A percentile compares a stretch with the other conserved stretches of the same genome.
These are phyloP conservation scores for Aspergillus phoenicis DNA, from an alignment of 2,329 filamentous ascomycete genomes.

Conservation along the genomic window DNA sequence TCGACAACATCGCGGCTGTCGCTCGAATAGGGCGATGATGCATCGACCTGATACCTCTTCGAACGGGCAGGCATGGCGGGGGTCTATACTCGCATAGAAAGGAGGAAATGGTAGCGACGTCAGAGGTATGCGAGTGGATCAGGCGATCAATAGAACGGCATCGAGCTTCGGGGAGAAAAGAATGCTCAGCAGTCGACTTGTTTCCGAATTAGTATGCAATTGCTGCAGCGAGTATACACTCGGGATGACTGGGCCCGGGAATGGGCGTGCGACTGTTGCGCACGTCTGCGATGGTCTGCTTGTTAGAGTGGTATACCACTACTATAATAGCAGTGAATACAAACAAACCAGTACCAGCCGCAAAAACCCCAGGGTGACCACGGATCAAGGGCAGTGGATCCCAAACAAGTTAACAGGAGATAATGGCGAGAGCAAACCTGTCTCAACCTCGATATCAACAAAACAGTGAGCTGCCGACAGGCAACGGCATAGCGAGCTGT, in stretches of 20 bases:
- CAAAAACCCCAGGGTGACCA: background rate
- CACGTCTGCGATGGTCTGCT: background rate
- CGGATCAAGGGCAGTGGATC: background rate
- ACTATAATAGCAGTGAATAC: background rate
- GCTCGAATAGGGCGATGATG: conserved; percentile 25
- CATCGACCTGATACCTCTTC: conserved; percentile 34
- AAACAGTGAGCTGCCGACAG: conserved; percentile 7
- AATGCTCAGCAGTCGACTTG: background rate
- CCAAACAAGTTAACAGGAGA: background rate
- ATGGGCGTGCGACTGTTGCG: background rate
- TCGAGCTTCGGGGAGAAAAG: conserved; percentile 8
- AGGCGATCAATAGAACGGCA: conserved; percentile 11
- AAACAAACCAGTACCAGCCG: background rate
- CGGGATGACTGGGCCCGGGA: background rate
- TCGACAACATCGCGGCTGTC: conserved; percentile 28
- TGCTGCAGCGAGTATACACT: background rate
- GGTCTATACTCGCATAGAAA: conserved; percentile 27
- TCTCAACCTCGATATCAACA: conserved; percentile 12
- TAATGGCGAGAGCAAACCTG: background rate
- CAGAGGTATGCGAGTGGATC: conserved; percentile 10
- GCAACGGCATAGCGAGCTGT: conserved; percentile 8
- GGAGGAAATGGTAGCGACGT: conserved; percentile 20
- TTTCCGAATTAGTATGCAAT: background rate
- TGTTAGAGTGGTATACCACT: background rate
- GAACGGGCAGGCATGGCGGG: conserved; percentile 35